These are phyloP conservation scores for Eucalyptus rudis DNA, from an alignment of 345 rosid species.

Conservation along the genomic window DNA sequence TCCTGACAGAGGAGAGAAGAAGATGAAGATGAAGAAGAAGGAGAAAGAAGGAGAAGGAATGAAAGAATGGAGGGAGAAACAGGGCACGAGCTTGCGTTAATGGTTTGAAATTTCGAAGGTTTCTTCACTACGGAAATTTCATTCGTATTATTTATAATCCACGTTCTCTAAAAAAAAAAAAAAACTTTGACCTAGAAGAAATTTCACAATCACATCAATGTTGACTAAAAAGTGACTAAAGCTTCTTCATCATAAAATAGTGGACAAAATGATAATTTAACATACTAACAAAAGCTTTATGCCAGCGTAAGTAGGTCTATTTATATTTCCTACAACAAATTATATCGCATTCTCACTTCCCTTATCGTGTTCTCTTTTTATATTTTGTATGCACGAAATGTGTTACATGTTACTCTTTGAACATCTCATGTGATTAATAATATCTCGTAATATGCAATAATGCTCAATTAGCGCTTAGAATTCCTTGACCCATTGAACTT, in stretches of 20 bases:
- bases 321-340: not conserved
- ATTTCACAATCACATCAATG: not conserved
- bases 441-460: not conserved
- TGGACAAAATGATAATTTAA: not conserved
- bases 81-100: not conserved
- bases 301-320: accelerated
- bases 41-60: not conserved
- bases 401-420: accelerated
- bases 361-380: not conserved
- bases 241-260: not conserved
- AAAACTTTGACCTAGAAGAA: no score
- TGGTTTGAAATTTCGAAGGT: not conserved
- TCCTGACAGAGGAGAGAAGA: not conserved
- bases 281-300: not conserved
- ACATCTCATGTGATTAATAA: not conserved
- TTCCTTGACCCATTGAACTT: not conserved
- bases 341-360: not conserved
- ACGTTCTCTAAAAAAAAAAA: not conserved
- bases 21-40: not conserved
- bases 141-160: not conserved
- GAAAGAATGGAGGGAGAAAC: not conserved
- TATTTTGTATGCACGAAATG: not conserved
- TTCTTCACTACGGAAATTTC: accelerated
- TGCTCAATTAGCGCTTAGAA: not conserved
- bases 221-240: not conserved